A percentile compares a stretch with the other conserved stretches of the same genome.
Evolutionary conservation across 352 stramenopile species (phyloP).

Genomic region (Chrysophaeum taylorii): DNA sequence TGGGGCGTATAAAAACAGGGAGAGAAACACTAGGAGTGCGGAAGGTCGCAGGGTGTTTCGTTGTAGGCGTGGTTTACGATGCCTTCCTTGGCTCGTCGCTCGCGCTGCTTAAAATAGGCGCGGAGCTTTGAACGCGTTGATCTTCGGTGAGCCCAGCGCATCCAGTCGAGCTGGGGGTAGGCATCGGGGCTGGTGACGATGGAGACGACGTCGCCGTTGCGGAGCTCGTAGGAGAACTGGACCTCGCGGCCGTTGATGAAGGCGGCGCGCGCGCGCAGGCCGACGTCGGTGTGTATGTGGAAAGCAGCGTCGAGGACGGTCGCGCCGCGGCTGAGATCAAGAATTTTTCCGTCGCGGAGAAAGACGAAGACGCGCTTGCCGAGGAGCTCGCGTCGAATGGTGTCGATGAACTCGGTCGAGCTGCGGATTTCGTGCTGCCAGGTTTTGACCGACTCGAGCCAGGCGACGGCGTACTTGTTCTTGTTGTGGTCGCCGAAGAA

Average conservation of each 20-base stretch:
- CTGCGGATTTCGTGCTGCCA: slow-evolving; percentile 51
- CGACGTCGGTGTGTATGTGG: slow-evolving; percentile 60
- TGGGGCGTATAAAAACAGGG: no score
- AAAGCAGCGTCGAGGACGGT: slow-evolving; percentile 63
- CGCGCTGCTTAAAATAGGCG: no score
- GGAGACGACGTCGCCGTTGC: slow-evolving; percentile 56
- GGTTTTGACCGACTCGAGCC: slow-evolving; percentile 57
- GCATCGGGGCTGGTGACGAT: slow-evolving; percentile 45
- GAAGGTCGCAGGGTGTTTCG: no score
- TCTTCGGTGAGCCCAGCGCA: slow-evolving; percentile 46
- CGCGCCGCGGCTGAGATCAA: slow-evolving; percentile 56
- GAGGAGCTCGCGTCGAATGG: slow-evolving; percentile 41
- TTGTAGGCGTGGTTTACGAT: no score
- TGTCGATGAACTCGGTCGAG: slow-evolving; percentile 54
- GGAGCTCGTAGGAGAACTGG: slow-evolving; percentile 40
- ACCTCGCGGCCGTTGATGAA: slow-evolving; percentile 56
- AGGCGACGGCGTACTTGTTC: slow-evolving; percentile 45
- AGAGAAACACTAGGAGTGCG: no score
- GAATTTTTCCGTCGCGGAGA: slow-evolving; percentile 58
- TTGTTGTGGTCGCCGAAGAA: slow-evolving; percentile 27
- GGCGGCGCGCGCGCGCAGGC: slow-evolving; percentile 50
- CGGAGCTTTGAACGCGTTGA: slow-evolving; percentile 48
- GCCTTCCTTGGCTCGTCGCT: no score
- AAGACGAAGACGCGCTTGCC: slow-evolving; percentile 65
- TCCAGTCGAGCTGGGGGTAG: slow-evolving; percentile 45